Evolutionary conservation across 148 eudicot genomes (phyloP).

Genomic region (Heliamphora exappendiculata): DNA sequence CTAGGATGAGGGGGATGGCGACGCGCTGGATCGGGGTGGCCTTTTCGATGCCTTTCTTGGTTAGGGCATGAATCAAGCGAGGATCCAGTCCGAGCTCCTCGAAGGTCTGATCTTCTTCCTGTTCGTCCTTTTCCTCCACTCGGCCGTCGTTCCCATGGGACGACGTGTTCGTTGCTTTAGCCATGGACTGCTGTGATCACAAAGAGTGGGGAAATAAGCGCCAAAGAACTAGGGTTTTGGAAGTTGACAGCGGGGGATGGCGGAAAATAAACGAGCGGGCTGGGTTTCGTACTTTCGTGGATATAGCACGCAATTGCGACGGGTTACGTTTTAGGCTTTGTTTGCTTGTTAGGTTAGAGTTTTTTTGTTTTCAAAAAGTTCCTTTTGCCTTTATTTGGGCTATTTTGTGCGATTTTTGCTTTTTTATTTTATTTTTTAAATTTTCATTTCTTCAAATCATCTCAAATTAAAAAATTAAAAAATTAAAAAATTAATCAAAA

Average conservation of each 20-base stretch:
- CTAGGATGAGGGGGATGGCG: conserved; percentile 66
- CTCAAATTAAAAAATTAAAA: no score
- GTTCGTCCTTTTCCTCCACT: conserved; percentile 19
- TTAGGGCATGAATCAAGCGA: conserved; percentile 68
- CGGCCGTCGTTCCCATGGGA: neutral
- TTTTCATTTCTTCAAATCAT: no score
- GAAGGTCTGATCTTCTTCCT: conserved; percentile 52
- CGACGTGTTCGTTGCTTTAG: neutral
- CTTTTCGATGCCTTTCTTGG: conserved; percentile 41
- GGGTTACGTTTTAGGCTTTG: no score
- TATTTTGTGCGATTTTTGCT: no score
- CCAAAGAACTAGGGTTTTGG: neutral
- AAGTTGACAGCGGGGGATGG: neutral
- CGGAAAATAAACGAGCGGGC: neutral
- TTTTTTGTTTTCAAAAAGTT: no score
- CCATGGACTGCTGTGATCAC: neutral
- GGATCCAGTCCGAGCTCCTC: conserved; percentile 68
- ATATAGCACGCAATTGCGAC: no score
- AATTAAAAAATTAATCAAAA: no score
- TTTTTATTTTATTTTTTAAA: no score
- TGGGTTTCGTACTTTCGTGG: neutral
- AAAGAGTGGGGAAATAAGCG: neutral
- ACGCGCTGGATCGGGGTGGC: conserved; percentile 8
- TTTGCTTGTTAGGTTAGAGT: no score
- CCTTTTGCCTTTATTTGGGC: no score